Evolutionary conservation across 2,329 filamentous ascomycete genomes (phyloP), one percentile per base, ranked within the genome.

Genomic region (Pseudopithomyces chartarum): DNA sequence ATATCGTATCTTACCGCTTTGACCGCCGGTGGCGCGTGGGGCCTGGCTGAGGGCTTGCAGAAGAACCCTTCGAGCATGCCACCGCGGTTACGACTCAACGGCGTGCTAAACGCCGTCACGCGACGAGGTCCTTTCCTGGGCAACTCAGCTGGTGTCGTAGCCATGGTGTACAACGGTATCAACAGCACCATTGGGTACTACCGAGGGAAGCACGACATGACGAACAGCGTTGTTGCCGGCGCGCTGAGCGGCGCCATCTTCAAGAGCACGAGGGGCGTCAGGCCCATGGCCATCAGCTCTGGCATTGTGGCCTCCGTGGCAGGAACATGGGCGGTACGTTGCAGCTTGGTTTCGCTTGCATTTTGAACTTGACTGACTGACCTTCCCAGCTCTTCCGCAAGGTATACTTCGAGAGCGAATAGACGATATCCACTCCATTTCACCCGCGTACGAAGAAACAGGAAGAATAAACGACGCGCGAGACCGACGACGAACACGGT

Each of bases 211-310:
- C 75, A 77, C 54, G 96, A 99, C 76, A 85, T 92, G 2, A 86
- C 89, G 56, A 99, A 99, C 81, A 95, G 92, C 61, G 85, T 99
- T 52, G 78, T 85, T 19, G 94, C 95, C 5, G 95, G 96, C 63
- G 90, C 84, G 1, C 76, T 99, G 66, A 96, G 92, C 72, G 95
- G 95, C 56, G 93, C 94, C 84, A 76, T 99, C 13, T 99, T 99
- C 81, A 98, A 97, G 84, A 96, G 93, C 77, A 98, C 96, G 47
- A 86, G 91, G 70, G 95, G 95, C 6, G 62, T 95, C 59, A 86
- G 90, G 77, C 93, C 92, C 33, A 98, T 98, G 93, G 83, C 95
- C 81, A 95, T 98, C 70, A 97, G 93, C 34, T 91, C 92, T 61
- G 91, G 89, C 67, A 89, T 99, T 64, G 93, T 98, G 57, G 95